Conservation (phyloP, 1,284 basidiomycete species). For the Fereydounia khargensis region DNA sequence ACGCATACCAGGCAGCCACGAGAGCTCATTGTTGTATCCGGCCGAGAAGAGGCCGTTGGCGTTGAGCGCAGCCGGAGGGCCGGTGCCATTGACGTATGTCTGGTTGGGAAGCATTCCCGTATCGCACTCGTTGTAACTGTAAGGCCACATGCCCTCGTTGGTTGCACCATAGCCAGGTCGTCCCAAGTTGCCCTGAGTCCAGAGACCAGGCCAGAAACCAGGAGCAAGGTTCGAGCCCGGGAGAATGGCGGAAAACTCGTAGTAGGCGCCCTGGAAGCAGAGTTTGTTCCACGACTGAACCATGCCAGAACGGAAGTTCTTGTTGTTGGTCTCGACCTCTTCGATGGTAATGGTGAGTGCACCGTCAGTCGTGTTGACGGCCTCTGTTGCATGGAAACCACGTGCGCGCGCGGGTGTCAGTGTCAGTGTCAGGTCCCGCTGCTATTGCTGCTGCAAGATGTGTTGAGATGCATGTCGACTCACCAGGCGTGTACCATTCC, state of each 20-base stretch:
- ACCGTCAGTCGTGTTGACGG: constrained; percentile 41
- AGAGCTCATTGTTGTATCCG: constrained; percentile 31
- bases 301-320: constrained; percentile 55
- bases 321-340: constrained; percentile 40
- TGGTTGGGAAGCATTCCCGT: constrained; percentile 52
- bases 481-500: constrained; percentile 59
- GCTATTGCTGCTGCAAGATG: no score
- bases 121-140: constrained; percentile 58
- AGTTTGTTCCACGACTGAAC: constrained; percentile 57
- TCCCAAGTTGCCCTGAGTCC: constrained; percentile 52
- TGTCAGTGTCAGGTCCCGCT: no score
- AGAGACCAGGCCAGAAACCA: constrained; percentile 59
- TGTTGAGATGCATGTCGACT: no score
- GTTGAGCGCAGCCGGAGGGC: constrained; percentile 31
- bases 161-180: constrained; percentile 55
- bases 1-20: constrained; percentile 50
- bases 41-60: constrained; percentile 23
- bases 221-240: constrained; percentile 15
- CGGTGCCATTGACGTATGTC: constrained; percentile 34
- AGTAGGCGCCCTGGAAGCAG: constrained; percentile 56
- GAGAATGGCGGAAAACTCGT: constrained; percentile 35
- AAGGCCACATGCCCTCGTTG: constrained; percentile 58
- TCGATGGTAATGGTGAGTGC: constrained; percentile 44
- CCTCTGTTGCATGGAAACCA: no score
- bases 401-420: no score